Base-by-base conservation (phyloP, 23 red algal genomes). In the Porphyridium purpureum region DNA sequence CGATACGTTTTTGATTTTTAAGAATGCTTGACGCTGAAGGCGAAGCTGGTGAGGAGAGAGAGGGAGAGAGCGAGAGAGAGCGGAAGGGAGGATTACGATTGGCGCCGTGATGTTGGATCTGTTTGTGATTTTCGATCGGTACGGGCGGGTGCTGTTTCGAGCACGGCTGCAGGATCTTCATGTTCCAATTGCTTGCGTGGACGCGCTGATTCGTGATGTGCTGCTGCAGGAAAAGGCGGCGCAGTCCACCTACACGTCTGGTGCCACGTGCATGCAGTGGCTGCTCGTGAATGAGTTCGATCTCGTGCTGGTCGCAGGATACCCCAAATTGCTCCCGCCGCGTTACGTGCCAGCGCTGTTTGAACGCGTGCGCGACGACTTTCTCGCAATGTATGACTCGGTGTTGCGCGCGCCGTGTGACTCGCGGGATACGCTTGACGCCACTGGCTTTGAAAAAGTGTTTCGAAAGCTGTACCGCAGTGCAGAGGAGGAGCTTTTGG, bases 161-260 rank as follows among this genome's bases (percentile, higher is more conserved):
- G 38, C 11, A 11, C 11, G 17, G 38, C 17, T 44, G 11, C 11
- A 44, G 38, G 11, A 44, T 11, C 38, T 44, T 11, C 11, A 44
- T 11, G 38, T 80, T 19, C 52, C 60, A 4, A 63, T 51, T 33
- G 53, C 62, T 9, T 74, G 73, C 1, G n/a, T 93, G 4, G 84
- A 70, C 9, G 31, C 42, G 35, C 66, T 98, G 14, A 76, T 98
- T 19, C 74, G 79, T 46, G 31, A 38, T n/a, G 90, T 98, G 36
- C 78, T 98, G 25, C 75, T 98, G n/a, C 41, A 64, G 36, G 77
- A 98, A 34, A 67, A 71, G 0, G 67, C 82, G 4, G 75, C 69
- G 7, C 40, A 62, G 47, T 34, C 33, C 6, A 59, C 60, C 27
- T 64, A 63, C 7, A 54, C 72, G 0, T 55, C 50, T 50, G 67